Conservation (phyloP, 75 land plant genomes). For the Sequoia sempervirens region DNA sequence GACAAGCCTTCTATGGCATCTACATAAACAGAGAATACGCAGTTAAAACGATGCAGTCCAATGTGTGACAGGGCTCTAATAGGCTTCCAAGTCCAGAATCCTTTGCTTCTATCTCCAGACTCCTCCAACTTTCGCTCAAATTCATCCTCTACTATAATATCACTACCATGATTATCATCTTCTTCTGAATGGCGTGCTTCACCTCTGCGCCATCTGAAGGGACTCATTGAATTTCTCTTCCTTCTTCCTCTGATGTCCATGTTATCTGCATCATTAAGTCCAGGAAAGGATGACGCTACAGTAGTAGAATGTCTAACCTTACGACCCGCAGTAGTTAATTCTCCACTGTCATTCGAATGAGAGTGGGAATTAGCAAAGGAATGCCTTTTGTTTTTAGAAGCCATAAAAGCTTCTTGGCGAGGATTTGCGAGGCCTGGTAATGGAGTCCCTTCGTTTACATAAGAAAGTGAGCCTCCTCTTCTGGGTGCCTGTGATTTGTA, state of each 20-base stretch:
- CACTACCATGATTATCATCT: background rate
- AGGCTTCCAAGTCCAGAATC: conserved; percentile 97
- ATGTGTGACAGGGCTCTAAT: conserved; percentile 81
- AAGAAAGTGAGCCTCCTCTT: conserved; percentile 45
- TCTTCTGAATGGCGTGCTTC: background rate
- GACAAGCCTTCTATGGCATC: conserved; percentile 69
- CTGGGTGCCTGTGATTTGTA: conserved; percentile 53
- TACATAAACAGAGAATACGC: conserved; percentile 82
- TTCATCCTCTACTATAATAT: background rate
- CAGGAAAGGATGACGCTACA: background rate
- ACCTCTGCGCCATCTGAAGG: conserved; percentile 7
- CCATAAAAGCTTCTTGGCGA: background rate
- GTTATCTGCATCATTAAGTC: background rate
- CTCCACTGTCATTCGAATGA: background rate
- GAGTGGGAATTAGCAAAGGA: background rate
- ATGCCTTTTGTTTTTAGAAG: background rate
- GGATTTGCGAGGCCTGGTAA: background rate
- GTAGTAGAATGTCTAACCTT: background rate
- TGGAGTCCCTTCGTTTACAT: conserved; percentile 3
- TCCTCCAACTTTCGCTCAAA: conserved; percentile 13
- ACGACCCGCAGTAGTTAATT: background rate
- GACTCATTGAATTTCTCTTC: background rate
- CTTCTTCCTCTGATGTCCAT: background rate
- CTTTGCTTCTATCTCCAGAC: conserved; percentile 48
- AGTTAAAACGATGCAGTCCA: conserved; percentile 58